phyloP scores from a whole-genome alignment of 116 monocot species.

The Papilionanthe hybrid region DNA sequence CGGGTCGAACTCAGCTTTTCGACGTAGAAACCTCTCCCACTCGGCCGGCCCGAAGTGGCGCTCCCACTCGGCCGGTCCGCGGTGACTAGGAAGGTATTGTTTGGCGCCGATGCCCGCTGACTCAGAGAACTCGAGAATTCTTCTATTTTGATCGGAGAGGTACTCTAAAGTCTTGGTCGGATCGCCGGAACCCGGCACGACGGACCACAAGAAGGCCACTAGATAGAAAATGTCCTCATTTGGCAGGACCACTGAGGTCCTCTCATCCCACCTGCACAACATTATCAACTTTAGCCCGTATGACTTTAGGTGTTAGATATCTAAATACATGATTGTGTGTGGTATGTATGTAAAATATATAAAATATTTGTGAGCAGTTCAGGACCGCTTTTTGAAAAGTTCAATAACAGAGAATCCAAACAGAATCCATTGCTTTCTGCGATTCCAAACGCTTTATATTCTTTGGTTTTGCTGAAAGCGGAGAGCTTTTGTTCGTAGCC shows the following conservation, averaged over 20 bases:
- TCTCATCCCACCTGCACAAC: conserved; percentile 70
- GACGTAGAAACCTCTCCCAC: conserved; percentile 47
- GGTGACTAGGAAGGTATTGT: conserved; percentile 64
- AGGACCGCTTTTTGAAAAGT: too few species aligned
- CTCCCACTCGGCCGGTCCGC: conserved; percentile 40
- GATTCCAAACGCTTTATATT: conserved; percentile 13
- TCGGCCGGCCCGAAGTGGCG: conserved; percentile 46
- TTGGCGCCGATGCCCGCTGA: conserved; percentile 38
- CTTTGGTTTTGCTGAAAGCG: conserved; percentile 37
- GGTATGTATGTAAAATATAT: too few species aligned
- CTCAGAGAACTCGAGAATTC: conserved; percentile 45
- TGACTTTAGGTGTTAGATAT: too few species aligned
- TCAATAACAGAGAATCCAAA: not conserved
- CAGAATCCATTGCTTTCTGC: conserved; percentile 14
- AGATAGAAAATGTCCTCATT: conserved; percentile 85
- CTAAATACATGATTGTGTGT: too few species aligned
- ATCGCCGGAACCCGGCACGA: conserved; percentile 35
- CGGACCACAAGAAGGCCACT: conserved; percentile 72
- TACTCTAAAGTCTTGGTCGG: conserved; percentile 31
- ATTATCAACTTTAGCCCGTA: not conserved
- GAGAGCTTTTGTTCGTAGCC: conserved; percentile 10
- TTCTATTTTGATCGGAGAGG: conserved; percentile 42
- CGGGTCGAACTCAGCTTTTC: conserved; percentile 68
- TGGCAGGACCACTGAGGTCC: conserved; percentile 64
- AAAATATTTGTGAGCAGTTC: too few species aligned